Conservation (phyloP, 495 filamentous ascomycete species). For the Podospora appendiculata region DNA sequence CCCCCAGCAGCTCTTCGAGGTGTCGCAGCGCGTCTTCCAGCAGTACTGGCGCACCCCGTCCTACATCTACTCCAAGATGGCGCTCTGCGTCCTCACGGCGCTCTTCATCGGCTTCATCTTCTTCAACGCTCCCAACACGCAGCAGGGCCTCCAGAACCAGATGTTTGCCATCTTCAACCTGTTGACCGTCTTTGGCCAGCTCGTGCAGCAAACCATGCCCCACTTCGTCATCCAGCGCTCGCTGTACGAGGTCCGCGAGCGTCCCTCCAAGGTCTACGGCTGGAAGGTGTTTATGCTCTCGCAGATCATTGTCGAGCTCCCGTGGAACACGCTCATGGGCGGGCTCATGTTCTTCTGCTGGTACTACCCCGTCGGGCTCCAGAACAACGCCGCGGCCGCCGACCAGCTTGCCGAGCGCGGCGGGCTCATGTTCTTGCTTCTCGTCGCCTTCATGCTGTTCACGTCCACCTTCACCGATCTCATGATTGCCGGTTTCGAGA, state of each 20-base stretch:
- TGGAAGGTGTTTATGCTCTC: constrained; percentile 79
- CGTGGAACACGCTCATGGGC: constrained; percentile 66
- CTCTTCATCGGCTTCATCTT: constrained; percentile 90
- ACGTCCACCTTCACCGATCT: constrained; percentile 63
- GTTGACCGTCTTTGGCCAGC: constrained; percentile 64
- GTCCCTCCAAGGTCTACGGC: constrained; percentile 73
- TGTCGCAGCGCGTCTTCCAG: constrained; percentile 63
- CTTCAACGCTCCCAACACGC: constrained; percentile 57
- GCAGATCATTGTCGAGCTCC: constrained; percentile 67
- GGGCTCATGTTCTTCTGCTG: constrained; percentile 63
- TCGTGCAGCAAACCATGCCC: constrained; percentile 81
- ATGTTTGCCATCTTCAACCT: constrained; percentile 85
- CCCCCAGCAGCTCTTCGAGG: constrained; percentile 42
- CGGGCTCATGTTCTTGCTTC: constrained; percentile 57
- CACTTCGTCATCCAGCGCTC: constrained; percentile 69
- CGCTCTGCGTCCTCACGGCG: constrained; percentile 49
- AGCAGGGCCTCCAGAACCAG: constrained; percentile 80
- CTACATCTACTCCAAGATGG: constrained; percentile 70
- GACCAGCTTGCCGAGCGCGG: constrained; percentile 50
- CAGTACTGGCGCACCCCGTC: constrained; percentile 85
- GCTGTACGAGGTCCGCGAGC: constrained; percentile 80
- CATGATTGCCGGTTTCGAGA: constrained; percentile 60
- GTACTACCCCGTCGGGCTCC: constrained; percentile 78
- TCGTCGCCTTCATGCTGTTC: constrained; percentile 60
- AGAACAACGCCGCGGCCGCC: constrained; percentile 56